phyloP scores from a whole-genome alignment of 768 basidiomycete genomes.

The Suillus decipiens region DNA sequence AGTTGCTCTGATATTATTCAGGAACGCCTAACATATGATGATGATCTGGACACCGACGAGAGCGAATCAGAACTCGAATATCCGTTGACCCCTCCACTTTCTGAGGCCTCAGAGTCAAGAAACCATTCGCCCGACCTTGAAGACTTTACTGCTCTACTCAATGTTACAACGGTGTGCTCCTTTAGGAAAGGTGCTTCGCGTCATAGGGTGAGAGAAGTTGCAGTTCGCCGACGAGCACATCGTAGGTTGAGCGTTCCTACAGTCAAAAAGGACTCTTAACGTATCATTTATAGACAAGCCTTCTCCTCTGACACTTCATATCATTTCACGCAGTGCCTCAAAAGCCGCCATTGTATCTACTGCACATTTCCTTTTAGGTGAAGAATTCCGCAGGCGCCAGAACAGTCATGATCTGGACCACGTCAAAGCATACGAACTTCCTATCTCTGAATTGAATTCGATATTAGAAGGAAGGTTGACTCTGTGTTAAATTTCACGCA shows the following conservation, averaged over 20 bases:
- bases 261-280: not conserved
- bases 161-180: conserved; percentile 21
- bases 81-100: conserved; percentile 77
- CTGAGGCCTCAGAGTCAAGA: conserved; percentile 68
- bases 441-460: conserved; percentile 46
- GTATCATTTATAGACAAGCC: conserved; percentile 12
- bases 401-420: conserved; percentile 2
- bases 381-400: conserved; percentile 12
- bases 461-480: conserved; percentile 58
- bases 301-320: conserved; percentile 46
- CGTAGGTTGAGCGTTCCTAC: conserved; percentile 18
- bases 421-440: conserved; percentile 33
- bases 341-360: conserved; percentile 66
- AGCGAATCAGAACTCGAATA: conserved; percentile 63
- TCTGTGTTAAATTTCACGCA: conserved; percentile 5
- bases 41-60: conserved; percentile 31
- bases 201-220: conserved; percentile 26
- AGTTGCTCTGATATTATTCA: conserved; percentile 43
- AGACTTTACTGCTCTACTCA: conserved; percentile 15
- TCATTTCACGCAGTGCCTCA: conserved; percentile 60
- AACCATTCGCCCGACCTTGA: conserved; percentile 54
- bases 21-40: conserved; percentile 34
- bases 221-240: conserved; percentile 25
- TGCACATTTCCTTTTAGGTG: conserved; percentile 47
- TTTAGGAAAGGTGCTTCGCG: conserved; percentile 14